Percentiles rank a stretch among this genome's conserved stretches.
Evolutionary conservation across 352 stramenopile species (phyloP).

Genomic region (Phytophthora sojae): DNA sequence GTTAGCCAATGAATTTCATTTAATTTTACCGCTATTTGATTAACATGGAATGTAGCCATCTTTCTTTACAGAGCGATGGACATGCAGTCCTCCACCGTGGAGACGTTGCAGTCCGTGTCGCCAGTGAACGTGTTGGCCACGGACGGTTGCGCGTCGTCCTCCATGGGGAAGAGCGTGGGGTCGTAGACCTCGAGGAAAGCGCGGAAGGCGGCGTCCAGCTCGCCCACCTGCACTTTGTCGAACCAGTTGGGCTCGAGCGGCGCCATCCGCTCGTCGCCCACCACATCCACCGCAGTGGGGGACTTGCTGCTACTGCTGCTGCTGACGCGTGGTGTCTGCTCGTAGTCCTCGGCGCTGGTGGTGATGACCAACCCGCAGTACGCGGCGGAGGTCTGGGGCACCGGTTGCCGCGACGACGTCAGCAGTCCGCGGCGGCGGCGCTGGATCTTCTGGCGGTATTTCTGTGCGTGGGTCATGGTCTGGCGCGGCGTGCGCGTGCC

Average conservation of each 20-base stretch:
- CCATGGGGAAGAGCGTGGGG: slow-evolving; percentile 25
- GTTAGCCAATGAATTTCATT: slow-evolving; percentile 24
- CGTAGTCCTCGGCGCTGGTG: slow-evolving; percentile 10
- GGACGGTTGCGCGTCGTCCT: slow-evolving; percentile 11
- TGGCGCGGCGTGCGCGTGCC: slow-evolving; percentile 84
- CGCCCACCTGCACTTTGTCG: slow-evolving; percentile 29
- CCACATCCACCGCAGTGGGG: slow-evolving; percentile 22
- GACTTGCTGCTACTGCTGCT: slow-evolving; percentile 12
- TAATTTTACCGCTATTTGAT: slow-evolving; percentile 13
- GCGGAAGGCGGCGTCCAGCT: slow-evolving; percentile 33
- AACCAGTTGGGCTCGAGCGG: slow-evolving; percentile 35
- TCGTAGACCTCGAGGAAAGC: slow-evolving; percentile 38
- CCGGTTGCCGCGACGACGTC: slow-evolving; percentile 27
- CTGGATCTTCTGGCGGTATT: slow-evolving; percentile 88
- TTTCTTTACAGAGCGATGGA: slow-evolving; percentile 30
- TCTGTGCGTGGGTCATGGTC: slow-evolving; percentile 95
- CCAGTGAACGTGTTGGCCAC: neutral
- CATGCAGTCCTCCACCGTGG: slow-evolving; percentile 9
- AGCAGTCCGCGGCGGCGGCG: slow-evolving; percentile 47
- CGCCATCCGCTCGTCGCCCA: neutral
- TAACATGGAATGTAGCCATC: slow-evolving; percentile 14
- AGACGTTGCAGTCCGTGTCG: slow-evolving; percentile 7
- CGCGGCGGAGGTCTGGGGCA: slow-evolving; percentile 14
- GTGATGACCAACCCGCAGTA: slow-evolving; percentile 21
- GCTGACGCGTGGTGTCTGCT: too few relatives aligned